Conservation (phyloP, 768 basidiomycete genomes). For the Cubamyces sp. region DNA sequence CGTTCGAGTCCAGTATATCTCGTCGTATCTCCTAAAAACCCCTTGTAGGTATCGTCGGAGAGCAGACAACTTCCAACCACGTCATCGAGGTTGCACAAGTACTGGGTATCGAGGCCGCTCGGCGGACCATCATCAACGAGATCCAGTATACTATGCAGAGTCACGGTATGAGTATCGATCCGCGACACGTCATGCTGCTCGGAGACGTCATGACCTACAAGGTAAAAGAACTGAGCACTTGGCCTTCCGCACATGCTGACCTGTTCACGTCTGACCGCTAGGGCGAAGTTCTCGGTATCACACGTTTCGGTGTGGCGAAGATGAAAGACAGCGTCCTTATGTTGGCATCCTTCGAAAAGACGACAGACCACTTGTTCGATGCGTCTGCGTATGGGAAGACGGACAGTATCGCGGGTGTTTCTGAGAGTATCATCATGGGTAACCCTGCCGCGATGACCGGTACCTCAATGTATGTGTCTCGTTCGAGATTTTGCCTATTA, state of each 20-base stretch:
- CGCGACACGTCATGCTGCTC: conserved; percentile 96
- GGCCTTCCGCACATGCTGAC: not conserved
- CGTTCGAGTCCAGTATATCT: conserved; percentile 1
- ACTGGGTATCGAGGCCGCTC: conserved; percentile 97
- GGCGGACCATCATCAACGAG: conserved; percentile 93
- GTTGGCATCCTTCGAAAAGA: conserved; percentile 99
- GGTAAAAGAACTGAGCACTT: conserved; percentile 44
- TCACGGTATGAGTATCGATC: conserved; percentile 98
- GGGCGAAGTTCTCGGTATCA: conserved; percentile 98
- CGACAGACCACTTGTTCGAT: conserved; percentile 98
- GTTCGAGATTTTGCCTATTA: not conserved
- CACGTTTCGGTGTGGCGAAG: conserved; percentile 97
- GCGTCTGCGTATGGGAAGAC: conserved; percentile 96
- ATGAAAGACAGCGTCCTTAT: conserved; percentile 99
- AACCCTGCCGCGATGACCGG: conserved; percentile 94
- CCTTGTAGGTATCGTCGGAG: conserved; percentile 81
- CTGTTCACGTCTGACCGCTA: conserved; percentile 35
- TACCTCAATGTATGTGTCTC: conserved; percentile 80
- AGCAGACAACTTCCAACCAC: conserved; percentile 93
- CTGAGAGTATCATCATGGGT: conserved; percentile 99
- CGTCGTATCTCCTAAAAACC: not conserved
- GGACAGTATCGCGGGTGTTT: conserved; percentile 94
- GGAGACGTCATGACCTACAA: conserved; percentile 99
- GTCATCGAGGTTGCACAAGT: conserved; percentile 95
- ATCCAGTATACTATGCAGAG: conserved; percentile 97